Evolutionary conservation across 345 rosid genomes (phyloP).

Genomic region (Balakata baccata): DNA sequence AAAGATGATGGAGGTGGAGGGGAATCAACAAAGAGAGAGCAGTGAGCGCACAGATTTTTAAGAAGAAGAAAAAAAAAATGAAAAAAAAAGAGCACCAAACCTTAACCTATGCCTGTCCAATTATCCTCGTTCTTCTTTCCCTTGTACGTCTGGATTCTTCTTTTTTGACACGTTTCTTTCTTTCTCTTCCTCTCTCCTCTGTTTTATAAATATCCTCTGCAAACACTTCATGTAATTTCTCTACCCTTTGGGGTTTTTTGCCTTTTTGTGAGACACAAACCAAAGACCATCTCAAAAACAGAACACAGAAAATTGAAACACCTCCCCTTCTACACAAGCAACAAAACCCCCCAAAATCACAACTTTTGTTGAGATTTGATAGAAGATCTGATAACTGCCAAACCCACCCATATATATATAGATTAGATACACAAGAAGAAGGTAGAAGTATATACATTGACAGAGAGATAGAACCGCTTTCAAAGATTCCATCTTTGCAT

Average conservation of each 20-base stretch:
- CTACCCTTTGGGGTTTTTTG: slow-evolving; percentile 23
- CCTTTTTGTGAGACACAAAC: not conserved
- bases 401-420: not conserved
- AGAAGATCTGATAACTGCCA: slow-evolving; percentile 12
- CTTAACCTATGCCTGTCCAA: not conserved
- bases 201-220: slow-evolving; percentile 29
- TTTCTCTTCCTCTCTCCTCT: not conserved
- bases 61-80: too few relatives aligned
- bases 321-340: not conserved
- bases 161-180: slow-evolving; percentile 26
- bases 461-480: slow-evolving; percentile 15
- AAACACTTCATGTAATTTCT: not conserved
- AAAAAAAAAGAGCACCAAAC: too few relatives aligned
- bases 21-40: too few relatives aligned
- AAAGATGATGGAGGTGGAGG: too few relatives aligned
- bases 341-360: not conserved
- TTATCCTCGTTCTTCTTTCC: too few relatives aligned
- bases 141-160: slow-evolving; percentile 18
- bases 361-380: not conserved
- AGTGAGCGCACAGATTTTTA: too few relatives aligned
- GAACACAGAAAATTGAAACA: not conserved
- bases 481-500: not conserved
- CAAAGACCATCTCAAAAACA: not conserved
- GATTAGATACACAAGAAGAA: slow-evolving; percentile 3
- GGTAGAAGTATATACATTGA: slow-evolving; percentile 10